Conservation (phyloP, 495 filamentous ascomycete genomes). For the Haplographium delicatum region DNA sequence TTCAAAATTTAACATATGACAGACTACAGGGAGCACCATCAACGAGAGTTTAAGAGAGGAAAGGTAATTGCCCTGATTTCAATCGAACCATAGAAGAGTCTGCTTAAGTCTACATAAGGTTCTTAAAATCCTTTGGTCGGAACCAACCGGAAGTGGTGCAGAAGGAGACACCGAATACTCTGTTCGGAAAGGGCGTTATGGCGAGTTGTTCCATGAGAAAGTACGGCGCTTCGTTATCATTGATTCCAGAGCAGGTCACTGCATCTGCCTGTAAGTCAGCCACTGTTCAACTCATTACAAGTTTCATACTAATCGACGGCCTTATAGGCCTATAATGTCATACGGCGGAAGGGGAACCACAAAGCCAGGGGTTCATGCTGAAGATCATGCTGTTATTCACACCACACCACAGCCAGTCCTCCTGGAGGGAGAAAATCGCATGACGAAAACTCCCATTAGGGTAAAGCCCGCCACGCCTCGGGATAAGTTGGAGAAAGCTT, state of each 20-base stretch:
- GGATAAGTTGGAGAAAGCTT: constrained; percentile 1
- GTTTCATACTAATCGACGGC: background rate
- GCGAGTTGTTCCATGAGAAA: background rate
- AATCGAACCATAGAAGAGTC: too few relatives aligned
- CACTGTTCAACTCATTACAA: background rate
- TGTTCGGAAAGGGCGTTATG: background rate
- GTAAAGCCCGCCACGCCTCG: background rate
- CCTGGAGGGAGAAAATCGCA: constrained; percentile 3
- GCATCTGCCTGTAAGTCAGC: constrained; percentile 19
- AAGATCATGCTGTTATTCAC: constrained; percentile 17
- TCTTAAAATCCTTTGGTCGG: constrained; percentile 3
- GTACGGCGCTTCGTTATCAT: constrained; percentile 22
- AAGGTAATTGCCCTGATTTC: background rate
- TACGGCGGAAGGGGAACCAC: constrained; percentile 5
- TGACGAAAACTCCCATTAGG: constrained; percentile 1
- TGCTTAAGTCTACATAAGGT: too few relatives aligned
- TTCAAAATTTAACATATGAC: too few relatives aligned
- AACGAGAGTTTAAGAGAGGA: background rate
- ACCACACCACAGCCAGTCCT: background rate
- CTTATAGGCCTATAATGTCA: constrained; percentile 12
- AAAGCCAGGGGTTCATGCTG: constrained; percentile 10
- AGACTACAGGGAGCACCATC: constrained; percentile 4
- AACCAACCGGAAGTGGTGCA: background rate
- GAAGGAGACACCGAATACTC: background rate
- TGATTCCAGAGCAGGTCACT: constrained; percentile 4